Evolutionary conservation across 2,329 filamentous ascomycete species (phyloP).

Genomic region (Diaporthe amygdali): DNA sequence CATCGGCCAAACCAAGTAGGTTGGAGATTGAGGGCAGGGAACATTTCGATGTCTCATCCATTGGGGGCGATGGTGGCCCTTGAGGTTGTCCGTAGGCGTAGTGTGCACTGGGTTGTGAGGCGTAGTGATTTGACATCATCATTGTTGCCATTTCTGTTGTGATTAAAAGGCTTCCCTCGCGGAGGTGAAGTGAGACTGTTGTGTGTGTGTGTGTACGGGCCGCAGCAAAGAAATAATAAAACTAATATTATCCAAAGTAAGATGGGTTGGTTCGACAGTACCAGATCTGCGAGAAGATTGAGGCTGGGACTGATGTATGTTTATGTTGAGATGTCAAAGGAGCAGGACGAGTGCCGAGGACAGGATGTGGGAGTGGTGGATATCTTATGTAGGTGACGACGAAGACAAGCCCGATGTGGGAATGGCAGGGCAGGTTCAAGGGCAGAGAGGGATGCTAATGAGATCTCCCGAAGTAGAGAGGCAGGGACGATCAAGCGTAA

Average conservation of each 20-base stretch:
- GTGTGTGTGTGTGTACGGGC: slow-evolving; percentile 31
- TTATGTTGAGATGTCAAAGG: slow-evolving; percentile 32
- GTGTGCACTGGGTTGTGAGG: slow-evolving; percentile 51
- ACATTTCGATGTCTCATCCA: slow-evolving; percentile 77
- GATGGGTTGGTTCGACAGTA: slow-evolving; percentile 3
- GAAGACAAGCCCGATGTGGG: slow-evolving; percentile 26
- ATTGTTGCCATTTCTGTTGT: slow-evolving; percentile 47
- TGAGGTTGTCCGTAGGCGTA: slow-evolving; percentile 60
- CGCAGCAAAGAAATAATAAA: background rate
- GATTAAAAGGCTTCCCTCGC: slow-evolving; percentile 21
- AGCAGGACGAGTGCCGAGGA: slow-evolving; percentile 24
- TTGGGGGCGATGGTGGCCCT: slow-evolving; percentile 75
- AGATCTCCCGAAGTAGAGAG: slow-evolving; percentile 34
- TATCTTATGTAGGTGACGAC: slow-evolving; percentile 46
- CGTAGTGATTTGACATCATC: slow-evolving; percentile 49
- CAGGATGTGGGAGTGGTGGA: slow-evolving; percentile 41
- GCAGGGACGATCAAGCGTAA: slow-evolving; percentile 56
- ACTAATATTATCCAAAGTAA: slow-evolving; percentile 14
- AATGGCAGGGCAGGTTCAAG: slow-evolving; percentile 20
- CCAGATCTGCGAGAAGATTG: slow-evolving; percentile 9
- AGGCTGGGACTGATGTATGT: slow-evolving; percentile 28
- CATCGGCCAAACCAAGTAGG: slow-evolving; percentile 82
- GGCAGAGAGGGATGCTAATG: slow-evolving; percentile 35
- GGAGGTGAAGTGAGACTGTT: slow-evolving; percentile 20
- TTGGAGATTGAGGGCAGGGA: slow-evolving; percentile 94